Evolutionary conservation across 768 basidiomycete genomes (phyloP), one percentile per base, ranked within the genome.

Genomic region (Termitomyces sp.): DNA sequence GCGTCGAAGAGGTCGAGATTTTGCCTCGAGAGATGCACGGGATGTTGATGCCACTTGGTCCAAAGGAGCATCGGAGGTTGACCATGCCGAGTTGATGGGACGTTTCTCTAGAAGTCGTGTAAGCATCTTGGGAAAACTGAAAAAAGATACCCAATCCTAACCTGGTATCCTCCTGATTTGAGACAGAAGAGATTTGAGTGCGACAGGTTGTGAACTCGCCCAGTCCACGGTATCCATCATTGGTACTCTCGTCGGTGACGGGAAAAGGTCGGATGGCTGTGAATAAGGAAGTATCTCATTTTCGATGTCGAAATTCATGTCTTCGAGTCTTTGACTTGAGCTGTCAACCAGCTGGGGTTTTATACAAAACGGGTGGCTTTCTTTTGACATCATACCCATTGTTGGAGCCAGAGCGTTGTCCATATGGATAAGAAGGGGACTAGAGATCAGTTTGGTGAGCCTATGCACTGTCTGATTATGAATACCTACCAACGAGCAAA

Each of bases 291-390:
- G 14, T 34, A 44, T 19, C 3, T 61, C 60, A 27, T 54, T 46
- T 31, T 61, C 60, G 9, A 58, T 40, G 25, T 61, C 60, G 14
- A 61, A 41, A 32, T 61, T 53, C 60, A 61, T 61, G 27, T 54
- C 46, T 6, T 37, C 41, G 8, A 44, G 41, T 16, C 21, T 32
- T 41, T 37, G 23, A 41, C 29, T 48, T 2, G 56, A 40, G 31
- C 21, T 8, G 34, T 29, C 38, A 50, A 29, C 38, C 6, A 38
- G 38, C 35, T 54, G 56, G n/a, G 60, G 14, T 37, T 58, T 57
- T 57, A 51, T 57, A 55, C 23, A 43, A 44, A 23, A 14, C 31
- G 41, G 45, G 56, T 61, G 57, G 53, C 57, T 32, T 47, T 55
- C 49, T 40, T 52, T 51, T 52, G 51, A 21, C 42, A 44, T 38